A percentile compares a stretch with the other conserved stretches of the same genome.
These are phyloP conservation scores for Pleurozium schreberi DNA, from an alignment of 225 moss, liverwort and hornwort genomes.

Conservation along the genomic window DNA sequence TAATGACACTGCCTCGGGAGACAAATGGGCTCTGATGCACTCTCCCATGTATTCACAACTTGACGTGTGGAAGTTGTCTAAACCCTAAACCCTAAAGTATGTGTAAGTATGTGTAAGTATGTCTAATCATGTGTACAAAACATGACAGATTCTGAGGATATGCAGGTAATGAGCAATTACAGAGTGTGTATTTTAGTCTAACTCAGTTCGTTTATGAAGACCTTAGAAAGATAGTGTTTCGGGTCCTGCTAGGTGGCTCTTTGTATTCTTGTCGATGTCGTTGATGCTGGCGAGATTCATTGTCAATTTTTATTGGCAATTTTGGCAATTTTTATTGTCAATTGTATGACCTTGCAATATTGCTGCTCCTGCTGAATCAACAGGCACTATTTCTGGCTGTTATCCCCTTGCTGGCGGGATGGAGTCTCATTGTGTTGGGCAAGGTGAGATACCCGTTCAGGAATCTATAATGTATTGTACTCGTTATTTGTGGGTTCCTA, in stretches of 20 bases:
- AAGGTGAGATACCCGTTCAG: conserved; percentile 24
- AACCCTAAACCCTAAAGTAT: background rate
- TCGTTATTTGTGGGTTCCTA: background rate
- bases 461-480: background rate
- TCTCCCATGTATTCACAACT: background rate
- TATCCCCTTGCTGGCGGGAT: conserved; percentile 47
- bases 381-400: conserved; percentile 55
- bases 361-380: background rate
- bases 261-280: background rate
- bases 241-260: background rate
- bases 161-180: background rate
- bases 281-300: background rate
- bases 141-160: background rate
- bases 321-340: too few species aligned
- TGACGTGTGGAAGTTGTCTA: background rate
- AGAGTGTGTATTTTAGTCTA: background rate
- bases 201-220: background rate
- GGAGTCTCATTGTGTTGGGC: conserved; percentile 41
- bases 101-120: too few species aligned
- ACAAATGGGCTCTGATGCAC: background rate
- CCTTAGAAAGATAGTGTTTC: background rate
- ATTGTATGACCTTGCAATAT: background rate
- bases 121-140: too few species aligned
- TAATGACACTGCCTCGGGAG: background rate
- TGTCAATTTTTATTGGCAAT: too few species aligned